Evolutionary conservation across 2,329 filamentous ascomycete genomes (phyloP), one percentile per base, ranked within the genome.

Genomic region (Decorospora gaudefroyi): DNA sequence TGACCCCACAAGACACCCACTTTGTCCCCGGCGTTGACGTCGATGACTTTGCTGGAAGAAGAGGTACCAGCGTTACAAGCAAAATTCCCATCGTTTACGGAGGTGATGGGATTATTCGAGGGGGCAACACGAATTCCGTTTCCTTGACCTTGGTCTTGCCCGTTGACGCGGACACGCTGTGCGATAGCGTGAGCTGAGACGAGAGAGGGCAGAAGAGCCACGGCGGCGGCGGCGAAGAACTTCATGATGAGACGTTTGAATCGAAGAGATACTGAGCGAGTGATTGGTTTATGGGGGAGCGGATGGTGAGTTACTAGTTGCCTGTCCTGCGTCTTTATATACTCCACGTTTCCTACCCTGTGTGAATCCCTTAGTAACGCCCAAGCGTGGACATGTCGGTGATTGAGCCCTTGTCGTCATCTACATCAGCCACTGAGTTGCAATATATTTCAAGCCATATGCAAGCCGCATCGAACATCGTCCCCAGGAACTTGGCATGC

Each of bases 1-100:
- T 81, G 78, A 28, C 77, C 76, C 71, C 75, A 81, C 62, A 70
- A 75, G 1, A 77, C 72, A 6, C 78, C 78, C 31, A 81, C 67
- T 53, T 73, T 70, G 59, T 80, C 78, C 9, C 79, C 79, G 2
- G 75, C 70, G 11, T 74, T 72, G 36, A 81, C 74, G 28, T 71
- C 67, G 51, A 81, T 75, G 37, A 82, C 68, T 8, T 64, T 71
- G 38, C 46, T 64, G 11, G 53, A 54, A 3, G 46, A 43, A 29
- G 72, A 71, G 6, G 66, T 57, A 40, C 71, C 69, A 16, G 68
- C 70, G 59, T 77, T 77, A 64, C 77, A 80, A 29, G 76, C 73
- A 9, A 80, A 71, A 35, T 69, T 70, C 8, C 54, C 63, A 42
- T 74, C 72, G 46, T 73, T 74, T 32, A 78, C 75, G 31, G 76